Conservation (phyloP, 768 basidiomycete species). For the Xerocomellus amylosporus region DNA sequence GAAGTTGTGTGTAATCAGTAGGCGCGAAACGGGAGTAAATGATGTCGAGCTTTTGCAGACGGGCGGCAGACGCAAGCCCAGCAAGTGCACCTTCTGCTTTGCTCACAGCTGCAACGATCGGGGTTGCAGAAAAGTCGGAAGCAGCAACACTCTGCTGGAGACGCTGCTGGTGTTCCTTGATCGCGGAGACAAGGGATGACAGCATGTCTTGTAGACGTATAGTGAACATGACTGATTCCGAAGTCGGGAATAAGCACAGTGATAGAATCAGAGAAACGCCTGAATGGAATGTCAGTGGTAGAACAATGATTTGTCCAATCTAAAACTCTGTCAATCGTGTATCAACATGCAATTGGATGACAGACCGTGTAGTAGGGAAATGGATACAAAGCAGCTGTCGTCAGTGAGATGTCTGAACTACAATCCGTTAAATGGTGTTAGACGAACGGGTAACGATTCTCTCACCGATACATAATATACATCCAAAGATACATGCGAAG, state of each 20-base stretch:
- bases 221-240: slow-evolving; percentile 60
- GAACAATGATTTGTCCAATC: slow-evolving; percentile 49
- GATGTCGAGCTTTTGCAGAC: slow-evolving; percentile 59
- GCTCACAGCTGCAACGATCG: slow-evolving; percentile 33
- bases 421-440: background rate
- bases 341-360: background rate
- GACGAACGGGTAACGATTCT: background rate
- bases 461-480: slow-evolving; percentile 53
- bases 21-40: slow-evolving; percentile 60
- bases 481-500: slow-evolving; percentile 54
- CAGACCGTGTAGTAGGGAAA: slow-evolving; percentile 58
- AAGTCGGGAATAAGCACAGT: slow-evolving; percentile 58
- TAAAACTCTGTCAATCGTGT: slow-evolving; percentile 19
- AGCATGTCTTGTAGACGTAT: slow-evolving; percentile 47
- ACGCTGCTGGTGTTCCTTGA: slow-evolving; percentile 45
- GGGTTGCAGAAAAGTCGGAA: slow-evolving; percentile 29
- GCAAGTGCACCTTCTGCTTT: slow-evolving; percentile 49
- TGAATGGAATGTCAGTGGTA: slow-evolving; percentile 61
- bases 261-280: slow-evolving; percentile 52
- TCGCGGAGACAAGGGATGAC: slow-evolving; percentile 43
- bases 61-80: slow-evolving; percentile 48
- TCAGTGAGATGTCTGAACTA: slow-evolving; percentile 54
- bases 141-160: slow-evolving; percentile 42
- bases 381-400: slow-evolving; percentile 58
- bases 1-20: slow-evolving; percentile 51